A percentile compares a stretch with the other conserved stretches of the same genome.
phyloP scores from a whole-genome alignment of 2,329 filamentous ascomycete species.

The Trichoderma sp. region DNA sequence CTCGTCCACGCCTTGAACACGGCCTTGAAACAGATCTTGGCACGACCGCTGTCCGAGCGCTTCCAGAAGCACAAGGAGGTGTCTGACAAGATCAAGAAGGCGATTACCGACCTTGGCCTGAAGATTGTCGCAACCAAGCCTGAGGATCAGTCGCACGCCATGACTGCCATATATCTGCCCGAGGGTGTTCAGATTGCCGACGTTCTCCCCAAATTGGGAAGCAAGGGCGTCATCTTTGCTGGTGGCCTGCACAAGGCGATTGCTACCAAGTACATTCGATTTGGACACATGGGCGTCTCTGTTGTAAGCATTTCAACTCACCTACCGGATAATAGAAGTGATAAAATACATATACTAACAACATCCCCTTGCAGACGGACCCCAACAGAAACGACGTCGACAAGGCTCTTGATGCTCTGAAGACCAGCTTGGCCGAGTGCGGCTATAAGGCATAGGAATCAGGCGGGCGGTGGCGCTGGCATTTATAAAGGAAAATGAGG shows the following conservation, averaged over 20 bases:
- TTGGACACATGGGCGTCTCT: conserved; percentile 97
- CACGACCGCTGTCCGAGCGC: conserved; percentile 74
- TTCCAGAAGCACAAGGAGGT: conserved; percentile 77
- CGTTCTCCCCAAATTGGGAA: conserved; percentile 77
- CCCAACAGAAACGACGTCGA: conserved; percentile 77
- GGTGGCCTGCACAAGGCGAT: conserved; percentile 96
- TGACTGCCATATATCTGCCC: conserved; percentile 96
- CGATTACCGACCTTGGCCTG: conserved; percentile 74
- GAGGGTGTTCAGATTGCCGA: conserved; percentile 78
- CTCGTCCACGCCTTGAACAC: conserved; percentile 91
- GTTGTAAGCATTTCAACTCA: conserved; percentile 53
- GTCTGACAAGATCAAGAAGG: conserved; percentile 83
- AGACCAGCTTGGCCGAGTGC: conserved; percentile 70
- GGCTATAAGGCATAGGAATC: conserved; percentile 51
- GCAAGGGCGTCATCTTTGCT: conserved; percentile 89
- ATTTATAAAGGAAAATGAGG: background rate
- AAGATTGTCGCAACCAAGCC: conserved; percentile 82
- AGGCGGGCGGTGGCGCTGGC: conserved; percentile 12
- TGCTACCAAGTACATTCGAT: conserved; percentile 86
- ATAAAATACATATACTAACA: background rate
- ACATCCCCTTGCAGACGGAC: conserved; percentile 57
- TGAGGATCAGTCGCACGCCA: conserved; percentile 91
- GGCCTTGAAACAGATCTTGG: conserved; percentile 78
- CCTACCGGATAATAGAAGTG: background rate
- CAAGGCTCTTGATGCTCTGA: conserved; percentile 74